Evolutionary conservation across 208 protist genomes (phyloP).

Genomic region (Acanthamoeba sp.): DNA sequence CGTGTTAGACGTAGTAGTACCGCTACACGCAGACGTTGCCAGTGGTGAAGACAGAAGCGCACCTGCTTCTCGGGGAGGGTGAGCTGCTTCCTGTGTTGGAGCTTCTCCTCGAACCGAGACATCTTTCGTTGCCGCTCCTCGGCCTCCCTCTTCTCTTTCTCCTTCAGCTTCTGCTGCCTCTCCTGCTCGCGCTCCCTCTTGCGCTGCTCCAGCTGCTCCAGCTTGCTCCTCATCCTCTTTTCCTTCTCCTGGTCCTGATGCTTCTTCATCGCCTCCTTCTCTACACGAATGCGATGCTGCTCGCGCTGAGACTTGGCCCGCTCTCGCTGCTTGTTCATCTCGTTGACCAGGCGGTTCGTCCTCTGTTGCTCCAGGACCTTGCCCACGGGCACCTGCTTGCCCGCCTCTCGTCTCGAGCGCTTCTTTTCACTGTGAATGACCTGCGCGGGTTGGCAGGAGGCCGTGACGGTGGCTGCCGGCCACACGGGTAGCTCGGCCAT

Average conservation of each 20-base stretch:
- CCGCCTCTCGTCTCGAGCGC: not conserved
- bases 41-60: not conserved
- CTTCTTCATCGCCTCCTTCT: not conserved
- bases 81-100: slow-evolving; percentile 13
- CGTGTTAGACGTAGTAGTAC: too few relatives aligned
- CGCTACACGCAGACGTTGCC: not conserved
- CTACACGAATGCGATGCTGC: not conserved
- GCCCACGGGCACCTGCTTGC: slow-evolving; percentile 16
- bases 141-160: not conserved
- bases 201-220: not conserved
- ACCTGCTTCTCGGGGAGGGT: slow-evolving; percentile 32
- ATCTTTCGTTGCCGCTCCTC: slow-evolving; percentile 44
- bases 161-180: not conserved
- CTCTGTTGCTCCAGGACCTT: not conserved
- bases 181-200: not conserved
- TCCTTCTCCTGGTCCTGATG: not conserved
- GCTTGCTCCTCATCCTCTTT: not conserved
- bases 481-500: not conserved
- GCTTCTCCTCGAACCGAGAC: slow-evolving; percentile 16
- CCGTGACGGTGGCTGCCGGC: not conserved
- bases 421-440: not conserved
- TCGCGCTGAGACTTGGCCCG: slow-evolving; percentile 24
- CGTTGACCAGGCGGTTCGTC: not conserved
- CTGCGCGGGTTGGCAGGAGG: not conserved
- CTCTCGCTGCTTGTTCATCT: not conserved